Conservation (phyloP, 805 yeast species). For the Wickerhamomyces ciferrii region DNA sequence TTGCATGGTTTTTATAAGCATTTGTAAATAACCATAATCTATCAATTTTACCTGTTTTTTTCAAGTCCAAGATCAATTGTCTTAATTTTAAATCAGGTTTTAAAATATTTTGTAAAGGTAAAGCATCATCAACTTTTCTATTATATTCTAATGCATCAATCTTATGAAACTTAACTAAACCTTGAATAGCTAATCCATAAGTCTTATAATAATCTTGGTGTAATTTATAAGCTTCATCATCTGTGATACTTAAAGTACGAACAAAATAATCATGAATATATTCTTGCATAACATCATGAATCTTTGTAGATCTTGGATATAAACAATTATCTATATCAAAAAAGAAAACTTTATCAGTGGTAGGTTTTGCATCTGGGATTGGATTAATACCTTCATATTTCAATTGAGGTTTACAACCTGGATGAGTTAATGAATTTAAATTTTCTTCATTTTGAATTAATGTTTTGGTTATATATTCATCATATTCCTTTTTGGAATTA, state of each 20-base stretch:
- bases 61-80: slow-evolving; percentile 41
- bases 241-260: slow-evolving; percentile 51
- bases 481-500: background rate
- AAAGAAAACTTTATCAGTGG: slow-evolving; percentile 44
- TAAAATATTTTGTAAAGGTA: slow-evolving; percentile 79
- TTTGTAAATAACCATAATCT: slow-evolving; percentile 91
- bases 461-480: background rate
- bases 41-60: slow-evolving; percentile 46
- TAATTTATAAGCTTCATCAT: slow-evolving; percentile 67
- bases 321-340: slow-evolving; percentile 95
- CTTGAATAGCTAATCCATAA: slow-evolving; percentile 92
- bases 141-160: slow-evolving; percentile 90
- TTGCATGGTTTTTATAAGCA: slow-evolving; percentile 88
- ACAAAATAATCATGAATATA: slow-evolving; percentile 81
- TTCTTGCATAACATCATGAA: slow-evolving; percentile 84
- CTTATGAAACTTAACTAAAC: slow-evolving; percentile 57
- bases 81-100: slow-evolving; percentile 54
- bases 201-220: slow-evolving; percentile 75
- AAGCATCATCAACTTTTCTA: slow-evolving; percentile 82
- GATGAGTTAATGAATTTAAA: background rate
- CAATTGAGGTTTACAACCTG: background rate
- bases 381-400: background rate
- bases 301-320: slow-evolving; percentile 66
- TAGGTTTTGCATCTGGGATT: background rate
- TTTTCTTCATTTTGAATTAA: background rate